Evolutionary conservation across 495 filamentous ascomycete species (phyloP), one percentile per base, ranked within the genome.

Genomic region (Podospora pseudocomata): DNA sequence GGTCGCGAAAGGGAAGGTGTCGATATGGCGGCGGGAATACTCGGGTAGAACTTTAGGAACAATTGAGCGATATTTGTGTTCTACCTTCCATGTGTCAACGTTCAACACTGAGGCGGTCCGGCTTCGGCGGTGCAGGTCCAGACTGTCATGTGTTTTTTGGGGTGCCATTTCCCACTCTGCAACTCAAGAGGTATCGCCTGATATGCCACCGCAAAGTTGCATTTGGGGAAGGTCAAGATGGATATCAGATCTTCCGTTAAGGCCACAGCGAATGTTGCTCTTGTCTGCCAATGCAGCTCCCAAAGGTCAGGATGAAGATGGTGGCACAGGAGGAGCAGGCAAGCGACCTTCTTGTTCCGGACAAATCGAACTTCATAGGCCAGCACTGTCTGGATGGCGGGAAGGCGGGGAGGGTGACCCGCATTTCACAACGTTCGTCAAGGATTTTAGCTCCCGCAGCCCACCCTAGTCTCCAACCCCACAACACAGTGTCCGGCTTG

Each of bases 281-380:
- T 49, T 16, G 39, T 49, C 39, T 16, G 39, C 7, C 39, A 49
- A 49, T 49, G 39, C 6, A 49, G 39, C 39, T 49, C 15, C 39
- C 39, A 11, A 49, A 49, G 15, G 39, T 49, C 39, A 16, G 15
- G 39, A 49, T 49, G 39, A 0, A 49, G 39, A 11, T 13, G 39
- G 39, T 49, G 39, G 15, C 30, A 32, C 30, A 32, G 30, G 4
- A 18, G 16, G 16, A 56, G 27, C 23, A 60, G 27, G 13, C 27
- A 61, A 61, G 59, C 59, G 59, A 61, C 59, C 59, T 61, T 61
- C 59, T 61, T 32, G 19, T 28, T 61, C 16, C 6, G 59, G 59
- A 61, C 26, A 28, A 26, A 61, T 28, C 23, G 30, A 9, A 61
- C 15, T 32, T 61, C 59, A 28, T 61, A 28, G 59, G 59, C 30